A percentile compares a stretch with the other conserved stretches of the same genome.
Evolutionary conservation across 345 rosid species (phyloP).

Genomic region (Euclidium syriacum): DNA sequence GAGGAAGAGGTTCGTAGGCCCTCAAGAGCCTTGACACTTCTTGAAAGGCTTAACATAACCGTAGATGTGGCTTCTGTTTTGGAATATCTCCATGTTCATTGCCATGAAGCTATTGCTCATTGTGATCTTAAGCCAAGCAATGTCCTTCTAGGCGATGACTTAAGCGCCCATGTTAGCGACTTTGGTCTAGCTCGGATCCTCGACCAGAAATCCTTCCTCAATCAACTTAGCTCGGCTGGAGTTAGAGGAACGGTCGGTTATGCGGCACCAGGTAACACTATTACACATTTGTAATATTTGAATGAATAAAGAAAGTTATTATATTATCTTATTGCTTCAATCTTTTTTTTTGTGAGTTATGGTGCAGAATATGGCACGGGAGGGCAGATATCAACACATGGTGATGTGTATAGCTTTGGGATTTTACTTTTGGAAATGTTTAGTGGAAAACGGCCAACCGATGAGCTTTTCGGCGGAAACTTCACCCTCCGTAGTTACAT

Average conservation of each 20-base stretch:
- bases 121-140: conserved; percentile 14
- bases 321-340: not conserved
- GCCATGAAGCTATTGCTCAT: not conserved
- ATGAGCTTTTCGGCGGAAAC: no score
- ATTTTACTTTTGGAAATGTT: no score
- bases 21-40: not conserved
- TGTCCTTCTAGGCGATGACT: not conserved
- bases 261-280: conserved; percentile 1
- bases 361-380: conserved; percentile 23
- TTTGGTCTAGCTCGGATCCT: conserved; percentile 9
- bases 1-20: not conserved
- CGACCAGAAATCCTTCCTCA: not conserved
- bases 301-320: not conserved
- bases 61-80: conserved; percentile 11
- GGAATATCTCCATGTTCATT: not conserved
- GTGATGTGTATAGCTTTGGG: no score
- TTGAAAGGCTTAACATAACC: conserved; percentile 27
- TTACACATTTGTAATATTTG: not conserved
- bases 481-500: no score
- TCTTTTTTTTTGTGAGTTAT: not conserved
- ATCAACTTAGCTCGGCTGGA: not conserved
- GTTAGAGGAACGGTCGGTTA: conserved; percentile 4
- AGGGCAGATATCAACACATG: no score
- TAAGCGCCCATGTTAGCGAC: conserved; percentile 9
- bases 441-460: no score